Evolutionary conservation across 371 early-diverging fungal genomes (phyloP), one percentile per base, ranked within the genome.

Genomic region (Lichtheimia ornata): DNA sequence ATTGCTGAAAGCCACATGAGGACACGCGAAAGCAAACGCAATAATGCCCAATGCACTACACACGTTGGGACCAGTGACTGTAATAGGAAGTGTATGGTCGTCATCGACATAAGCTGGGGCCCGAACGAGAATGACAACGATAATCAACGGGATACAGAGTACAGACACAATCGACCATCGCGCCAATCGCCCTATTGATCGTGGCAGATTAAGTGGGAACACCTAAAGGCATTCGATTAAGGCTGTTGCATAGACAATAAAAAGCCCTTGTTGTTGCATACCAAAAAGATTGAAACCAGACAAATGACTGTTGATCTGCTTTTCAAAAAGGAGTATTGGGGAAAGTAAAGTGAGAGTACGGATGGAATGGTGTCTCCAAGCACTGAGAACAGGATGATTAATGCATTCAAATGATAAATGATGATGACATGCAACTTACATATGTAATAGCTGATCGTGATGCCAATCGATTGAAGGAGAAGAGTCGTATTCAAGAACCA

Each of bases 11-110:
- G 85, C 83, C 5, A 83, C 82, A 63, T 86, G 87, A 22, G 82
- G 71, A 25, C 83, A 85, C 13, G 84, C 74, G 61, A 86, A 84
- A 0, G 84, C 87, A 71, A 86, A 86, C 1, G 84, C 84, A 79
- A 86, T 85, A 57, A 86, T 83, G 27, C 84, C 85, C 18, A 85
- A 63, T 1, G 83, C 83, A n/a, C 85, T 75, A 55, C 81, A 76
- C 7, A 85, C 65, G 56, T 84, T 81, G 20, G 72, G 52, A 14
- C 84, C 87, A 1, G 83, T 62, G 59, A 72, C 71, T n/a, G 67
- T 73, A 13, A 80, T 59, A 1, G 82, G 75, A 14, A 73, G 60
- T 14, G 67, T 60, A 63, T 74, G 47, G 40, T 54, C 40, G 67
- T 5, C 40, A 22, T n/a, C 18, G 22, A 47, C 14, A 59, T 85